Evolutionary conservation across 148 eudicot species (phyloP).

Genomic region (Agrostemma githago): DNA sequence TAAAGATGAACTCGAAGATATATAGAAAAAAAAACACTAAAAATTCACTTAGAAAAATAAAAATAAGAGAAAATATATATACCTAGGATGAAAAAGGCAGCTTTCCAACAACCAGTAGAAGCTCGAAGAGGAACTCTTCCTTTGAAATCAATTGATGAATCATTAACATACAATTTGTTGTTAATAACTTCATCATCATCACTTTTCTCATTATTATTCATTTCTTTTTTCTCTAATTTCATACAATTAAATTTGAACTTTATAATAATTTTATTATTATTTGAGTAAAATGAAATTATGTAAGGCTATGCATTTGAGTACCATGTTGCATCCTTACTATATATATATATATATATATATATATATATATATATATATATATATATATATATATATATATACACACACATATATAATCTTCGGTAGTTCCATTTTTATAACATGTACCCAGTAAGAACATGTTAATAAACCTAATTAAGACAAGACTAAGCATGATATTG

Average conservation of each 20-base stretch:
- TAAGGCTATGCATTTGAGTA: too few species aligned
- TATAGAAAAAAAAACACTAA: too few species aligned
- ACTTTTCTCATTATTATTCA: neutral
- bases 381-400: too few species aligned
- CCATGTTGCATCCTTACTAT: neutral
- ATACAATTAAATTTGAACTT: neutral
- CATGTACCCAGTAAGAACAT: too few species aligned
- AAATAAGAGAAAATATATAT: neutral
- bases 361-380: neutral
- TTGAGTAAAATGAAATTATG: neutral
- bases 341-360: too few species aligned
- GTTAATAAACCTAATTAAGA: too few species aligned
- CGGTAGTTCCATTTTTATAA: too few species aligned
- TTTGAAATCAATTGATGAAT: slow-evolving; percentile 65
- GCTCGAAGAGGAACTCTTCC: slow-evolving; percentile 65
- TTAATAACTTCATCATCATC: neutral
- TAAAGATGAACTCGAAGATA: too few species aligned
- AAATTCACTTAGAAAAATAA: too few species aligned
- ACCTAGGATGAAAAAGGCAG: slow-evolving; percentile 77
- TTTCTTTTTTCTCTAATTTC: neutral
- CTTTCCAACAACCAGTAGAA: slow-evolving; percentile 78
- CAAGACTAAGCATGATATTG: too few species aligned
- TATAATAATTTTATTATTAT: too few species aligned
- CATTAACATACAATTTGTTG: slow-evolving; percentile 20
- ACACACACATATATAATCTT: too few species aligned